Percentiles rank a stretch among this genome's conserved stretches.
Evolutionary conservation across 2,329 filamentous ascomycete species (phyloP).

Genomic region (Berkeleyomyces rouxiae): DNA sequence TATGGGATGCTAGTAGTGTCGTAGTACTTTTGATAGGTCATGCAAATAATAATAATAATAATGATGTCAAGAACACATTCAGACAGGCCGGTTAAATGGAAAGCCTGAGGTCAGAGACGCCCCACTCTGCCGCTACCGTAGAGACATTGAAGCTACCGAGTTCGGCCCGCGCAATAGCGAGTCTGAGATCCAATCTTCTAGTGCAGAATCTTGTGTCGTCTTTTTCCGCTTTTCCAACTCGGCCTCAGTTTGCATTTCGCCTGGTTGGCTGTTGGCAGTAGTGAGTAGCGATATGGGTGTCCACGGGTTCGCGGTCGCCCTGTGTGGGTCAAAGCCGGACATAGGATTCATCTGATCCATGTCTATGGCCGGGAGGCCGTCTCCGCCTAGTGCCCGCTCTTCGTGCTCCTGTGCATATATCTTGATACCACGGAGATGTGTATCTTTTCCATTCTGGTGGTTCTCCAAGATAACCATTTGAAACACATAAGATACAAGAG

Average conservation of each 20-base stretch:
- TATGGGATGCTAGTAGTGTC: neutral
- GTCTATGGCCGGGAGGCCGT: slow-evolving; percentile 8
- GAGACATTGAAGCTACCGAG: slow-evolving; percentile 3
- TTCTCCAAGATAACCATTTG: slow-evolving; percentile 89
- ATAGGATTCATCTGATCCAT: neutral
- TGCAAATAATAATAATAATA: neutral
- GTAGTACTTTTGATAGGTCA: neutral
- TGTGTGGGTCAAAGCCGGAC: neutral
- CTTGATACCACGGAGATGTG: slow-evolving; percentile 86
- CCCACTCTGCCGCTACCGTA: neutral
- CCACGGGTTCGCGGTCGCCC: neutral
- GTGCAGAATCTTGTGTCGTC: neutral
- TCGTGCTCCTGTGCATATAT: slow-evolving; percentile 50
- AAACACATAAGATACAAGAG: slow-evolving; percentile 74
- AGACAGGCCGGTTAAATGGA: neutral
- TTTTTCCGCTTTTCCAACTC: neutral
- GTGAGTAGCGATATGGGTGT: neutral
- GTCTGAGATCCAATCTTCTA: slow-evolving; percentile 10
- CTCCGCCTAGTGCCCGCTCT: slow-evolving; percentile 9
- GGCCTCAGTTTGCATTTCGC: neutral
- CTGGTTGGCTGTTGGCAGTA: neutral
- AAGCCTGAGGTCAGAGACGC: neutral
- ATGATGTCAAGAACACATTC: neutral
- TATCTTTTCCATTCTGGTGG: slow-evolving; percentile 98
- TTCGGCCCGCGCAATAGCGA: slow-evolving; percentile 1